Conservation (phyloP, 1,284 basidiomycete species). For the Cryptococcus sp. region DNA sequence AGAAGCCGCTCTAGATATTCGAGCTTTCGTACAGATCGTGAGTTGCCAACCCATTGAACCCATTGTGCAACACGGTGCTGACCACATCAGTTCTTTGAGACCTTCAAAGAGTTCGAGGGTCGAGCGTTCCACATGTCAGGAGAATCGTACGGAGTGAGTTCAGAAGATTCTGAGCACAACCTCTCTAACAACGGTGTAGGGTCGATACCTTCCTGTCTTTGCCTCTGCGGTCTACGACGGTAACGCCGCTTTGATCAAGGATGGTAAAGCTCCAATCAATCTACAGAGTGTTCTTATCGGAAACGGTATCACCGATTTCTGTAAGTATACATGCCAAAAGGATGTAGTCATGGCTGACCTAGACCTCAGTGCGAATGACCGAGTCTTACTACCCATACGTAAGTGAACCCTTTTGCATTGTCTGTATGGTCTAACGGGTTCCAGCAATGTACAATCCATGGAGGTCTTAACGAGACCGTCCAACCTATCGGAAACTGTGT, state of each 20-base stretch:
- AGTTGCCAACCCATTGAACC: slow-evolving; percentile 2
- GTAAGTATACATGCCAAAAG: slow-evolving; percentile 14
- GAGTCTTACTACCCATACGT: slow-evolving; percentile 44
- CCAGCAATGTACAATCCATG: slow-evolving; percentile 40
- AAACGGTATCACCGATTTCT: slow-evolving; percentile 52
- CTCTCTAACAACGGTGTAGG: slow-evolving; percentile 44
- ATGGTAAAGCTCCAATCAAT: slow-evolving; percentile 67
- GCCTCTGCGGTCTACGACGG: slow-evolving; percentile 74
- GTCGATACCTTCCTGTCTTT: slow-evolving; percentile 77
- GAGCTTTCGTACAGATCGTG: slow-evolving; percentile 62
- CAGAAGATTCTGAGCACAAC: background rate
- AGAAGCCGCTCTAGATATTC: slow-evolving; percentile 64
- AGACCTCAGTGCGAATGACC: slow-evolving; percentile 20
- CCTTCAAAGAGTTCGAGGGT: slow-evolving; percentile 62
- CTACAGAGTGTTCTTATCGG: slow-evolving; percentile 76
- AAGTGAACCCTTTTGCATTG: slow-evolving; percentile 1
- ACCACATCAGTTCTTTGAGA: slow-evolving; percentile 58
- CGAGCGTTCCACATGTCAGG: slow-evolving; percentile 64
- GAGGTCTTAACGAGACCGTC: slow-evolving; percentile 35
- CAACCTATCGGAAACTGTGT: slow-evolving; percentile 38
- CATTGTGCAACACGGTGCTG: background rate
- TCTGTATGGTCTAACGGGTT: background rate
- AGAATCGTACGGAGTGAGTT: slow-evolving; percentile 50
- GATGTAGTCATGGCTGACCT: background rate
- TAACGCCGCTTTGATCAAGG: slow-evolving; percentile 59